Base-by-base conservation (phyloP, 2,329 filamentous ascomycete genomes). In the Ascochyta lentis region DNA sequence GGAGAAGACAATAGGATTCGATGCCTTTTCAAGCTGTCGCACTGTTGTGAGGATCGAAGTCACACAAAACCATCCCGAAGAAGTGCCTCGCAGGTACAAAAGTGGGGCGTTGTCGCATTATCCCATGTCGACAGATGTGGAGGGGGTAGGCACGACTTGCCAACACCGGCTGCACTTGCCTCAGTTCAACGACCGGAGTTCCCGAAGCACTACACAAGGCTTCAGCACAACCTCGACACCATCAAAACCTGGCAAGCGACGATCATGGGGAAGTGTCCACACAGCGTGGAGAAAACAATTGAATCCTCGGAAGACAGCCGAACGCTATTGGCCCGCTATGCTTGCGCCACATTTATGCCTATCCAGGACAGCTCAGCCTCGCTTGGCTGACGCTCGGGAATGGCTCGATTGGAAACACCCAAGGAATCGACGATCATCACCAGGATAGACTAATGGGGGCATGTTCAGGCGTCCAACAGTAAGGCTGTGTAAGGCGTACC, bases 61-160 rank as follows among this genome's bases (percentile, higher is more conserved):
- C 56, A 56, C 52, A 65, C 61, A 58, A 60, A 49, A 53, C 23
- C 31, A 49, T 34, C 49, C 61, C 53, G 58, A 68, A 60, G 64
- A 49, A 43, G 60, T 59, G 62, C 56, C 58, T 59, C 53, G 56
- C 59, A 49, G 43, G 55, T 55, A 31, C 53, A 34, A 47, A 49
- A 44, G 53, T 56, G 53, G 53, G 53, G 53, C 53, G 19, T 46
- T 56, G 64, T 63, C 61, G 60, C 49, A 39, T 55, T 51, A 44
- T 47, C 39, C 48, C 19, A 26, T 44, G 41, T 33, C 26, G 47
- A 58, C 54, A 27, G 56, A 64, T 61, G 27, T 45, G 59, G 54
- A 42, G 34, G 35, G 31, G 23, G 49, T 63, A 60, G 60, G 63
- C 61, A 65, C 61, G 31, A 46, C 54, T 54, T 64, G 56, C 54